phyloP scores from a whole-genome alignment of 257 asterid species.

The Haberlea rhodopensis region DNA sequence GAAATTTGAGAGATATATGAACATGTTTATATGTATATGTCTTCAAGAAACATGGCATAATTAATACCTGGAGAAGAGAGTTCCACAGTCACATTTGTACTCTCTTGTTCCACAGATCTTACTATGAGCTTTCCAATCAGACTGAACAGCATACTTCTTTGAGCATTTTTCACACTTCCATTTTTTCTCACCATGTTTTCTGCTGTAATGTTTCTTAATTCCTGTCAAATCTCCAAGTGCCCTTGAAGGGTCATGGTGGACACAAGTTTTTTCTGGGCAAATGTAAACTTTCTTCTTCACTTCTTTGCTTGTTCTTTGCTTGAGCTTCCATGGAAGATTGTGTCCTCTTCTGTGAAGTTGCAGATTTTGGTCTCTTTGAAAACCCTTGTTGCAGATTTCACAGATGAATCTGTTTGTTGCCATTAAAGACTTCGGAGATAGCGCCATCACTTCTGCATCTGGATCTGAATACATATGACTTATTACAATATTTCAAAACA shows the following conservation, averaged over 20 bases:
- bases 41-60: background rate
- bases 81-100: conserved; percentile 93
- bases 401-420: conserved; percentile 87
- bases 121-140: conserved; percentile 95
- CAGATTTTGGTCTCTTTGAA: conserved; percentile 87
- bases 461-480: conserved; percentile 57
- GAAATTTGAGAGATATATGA: background rate
- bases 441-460: conserved; percentile 87
- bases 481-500: background rate
- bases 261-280: conserved; percentile 81
- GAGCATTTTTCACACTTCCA: conserved; percentile 94
- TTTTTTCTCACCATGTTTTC: conserved; percentile 94
- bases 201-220: conserved; percentile 73
- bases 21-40: background rate
- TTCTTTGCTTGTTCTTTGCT: conserved; percentile 67
- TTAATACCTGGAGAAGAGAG: conserved; percentile 85
- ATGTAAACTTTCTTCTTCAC: conserved; percentile 78
- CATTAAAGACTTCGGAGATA: conserved; percentile 85
- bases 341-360: conserved; percentile 91
- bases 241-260: conserved; percentile 78
- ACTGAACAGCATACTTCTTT: conserved; percentile 86
- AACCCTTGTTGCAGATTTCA: conserved; percentile 94
- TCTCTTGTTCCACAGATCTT: conserved; percentile 95
- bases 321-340: conserved; percentile 91
- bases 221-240: conserved; percentile 91